Evolutionary conservation across 495 filamentous ascomycete genomes (phyloP).

Genomic region (Neurospora discreta): DNA sequence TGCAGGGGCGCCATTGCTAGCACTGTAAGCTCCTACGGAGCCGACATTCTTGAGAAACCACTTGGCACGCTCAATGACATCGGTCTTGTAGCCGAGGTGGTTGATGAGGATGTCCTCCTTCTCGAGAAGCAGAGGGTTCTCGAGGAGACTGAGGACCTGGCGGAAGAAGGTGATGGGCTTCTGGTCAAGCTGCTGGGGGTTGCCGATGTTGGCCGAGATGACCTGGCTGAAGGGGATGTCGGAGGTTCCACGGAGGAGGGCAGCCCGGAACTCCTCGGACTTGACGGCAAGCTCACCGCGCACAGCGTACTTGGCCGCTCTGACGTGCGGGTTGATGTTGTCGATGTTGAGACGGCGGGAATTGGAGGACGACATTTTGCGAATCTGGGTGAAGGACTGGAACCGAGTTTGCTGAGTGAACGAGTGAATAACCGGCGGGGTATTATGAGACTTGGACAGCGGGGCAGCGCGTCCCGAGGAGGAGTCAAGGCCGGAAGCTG

Average conservation of each 20-base stretch:
- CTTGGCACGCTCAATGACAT: slow-evolving; percentile 77
- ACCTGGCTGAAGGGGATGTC: slow-evolving; percentile 79
- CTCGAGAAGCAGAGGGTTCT: slow-evolving; percentile 76
- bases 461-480: slow-evolving; percentile 11
- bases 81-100: slow-evolving; percentile 68
- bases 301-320: slow-evolving; percentile 86
- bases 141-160: slow-evolving; percentile 87
- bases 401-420: not conserved
- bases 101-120: slow-evolving; percentile 58
- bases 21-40: slow-evolving; percentile 92
- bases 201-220: slow-evolving; percentile 96
- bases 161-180: slow-evolving; percentile 99
- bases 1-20: slow-evolving; percentile 74
- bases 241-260: slow-evolving; percentile 41
- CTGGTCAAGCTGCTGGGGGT: slow-evolving; percentile 97
- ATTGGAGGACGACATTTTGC: slow-evolving; percentile 24
- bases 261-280: slow-evolving; percentile 77
- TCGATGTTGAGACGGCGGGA: slow-evolving; percentile 55
- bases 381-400: slow-evolving; percentile 11
- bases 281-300: slow-evolving; percentile 87
- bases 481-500: not conserved
- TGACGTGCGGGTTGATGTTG: slow-evolving; percentile 86
- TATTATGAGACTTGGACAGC: slow-evolving; percentile 10
- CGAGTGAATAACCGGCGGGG: slow-evolving; percentile 5
- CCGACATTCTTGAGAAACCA: slow-evolving; percentile 70